Base-by-base conservation (phyloP, 495 filamentous ascomycete genomes). In the Hypoxylon lienhwacheense region DNA sequence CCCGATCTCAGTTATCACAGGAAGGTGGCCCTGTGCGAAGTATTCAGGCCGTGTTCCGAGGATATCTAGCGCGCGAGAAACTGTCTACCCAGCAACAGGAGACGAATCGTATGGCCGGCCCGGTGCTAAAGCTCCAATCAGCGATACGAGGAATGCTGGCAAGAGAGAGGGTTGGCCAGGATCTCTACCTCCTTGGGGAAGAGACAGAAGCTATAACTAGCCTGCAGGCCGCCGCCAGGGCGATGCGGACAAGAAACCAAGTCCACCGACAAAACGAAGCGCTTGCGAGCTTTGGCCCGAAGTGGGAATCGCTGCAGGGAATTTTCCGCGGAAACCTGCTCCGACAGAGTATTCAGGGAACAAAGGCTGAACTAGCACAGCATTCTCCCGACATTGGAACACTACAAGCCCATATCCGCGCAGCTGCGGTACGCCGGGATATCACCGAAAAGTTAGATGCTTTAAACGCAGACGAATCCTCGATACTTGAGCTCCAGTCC, bases 1-100 rank as follows among this genome's bases (percentile, higher is more conserved):
- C 89, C 50, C 85, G 77, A 63, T 80, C 77, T 60, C 75, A 79
- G 52, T 72, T 91, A 56, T 75, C 77, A 41, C 71, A 70, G 54
- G 81, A 84, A 19, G 65, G 69, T 44, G 73, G 85, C 73, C 68
- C 77, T 44, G 71, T 91, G 12, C 70, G 69, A 34, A 70, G 76
- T 47, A 77, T 96, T n/a, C 91, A 96, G 72, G 86, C 89, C 20
- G 79, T 76, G 12, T 81, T 85, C 55, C 76, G 85, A 65, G 83
- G 82, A 7, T 76, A 77, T 41, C 68, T 85, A 50, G 64, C 73
- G 32, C 79, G 85, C 10, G 73, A 74, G 56, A 69, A 69, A 32
- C 47, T 86, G 39, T 50, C 51, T 32, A 67, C 63, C 12, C 83
- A 88, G 61, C 70, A 81, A 25, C 70, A 77, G 16, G 75, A 84